phyloP scores from a whole-genome alignment of 495 filamentous ascomycete species.

The Xylaria bambusicola region DNA sequence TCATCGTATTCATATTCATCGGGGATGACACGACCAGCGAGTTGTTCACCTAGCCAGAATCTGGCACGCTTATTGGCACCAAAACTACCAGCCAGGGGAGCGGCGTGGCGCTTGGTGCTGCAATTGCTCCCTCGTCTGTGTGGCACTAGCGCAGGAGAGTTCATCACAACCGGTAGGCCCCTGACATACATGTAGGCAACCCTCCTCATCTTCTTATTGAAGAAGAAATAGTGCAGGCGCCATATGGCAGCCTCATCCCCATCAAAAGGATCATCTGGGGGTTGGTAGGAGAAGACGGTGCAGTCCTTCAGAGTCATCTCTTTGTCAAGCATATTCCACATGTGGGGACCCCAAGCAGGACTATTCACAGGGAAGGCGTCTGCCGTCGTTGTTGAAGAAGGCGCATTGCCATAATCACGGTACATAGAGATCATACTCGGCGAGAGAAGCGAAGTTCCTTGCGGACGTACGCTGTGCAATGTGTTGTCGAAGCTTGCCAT shows the following conservation, averaged over 20 bases:
- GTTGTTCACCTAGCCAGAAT: conserved; percentile 78
- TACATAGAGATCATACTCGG: conserved; percentile 26
- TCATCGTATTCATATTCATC: conserved; percentile 50
- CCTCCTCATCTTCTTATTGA: conserved; percentile 89
- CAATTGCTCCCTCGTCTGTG: conserved; percentile 31
- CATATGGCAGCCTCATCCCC: conserved; percentile 91
- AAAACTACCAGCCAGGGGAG: conserved; percentile 32
- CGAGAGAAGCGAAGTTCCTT: conserved; percentile 35
- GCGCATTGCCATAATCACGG: conserved; percentile 32
- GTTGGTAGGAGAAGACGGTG: conserved; percentile 80
- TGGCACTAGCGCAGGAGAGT: conserved; percentile 56
- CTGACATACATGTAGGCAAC: conserved; percentile 92
- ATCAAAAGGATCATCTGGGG: conserved; percentile 80
- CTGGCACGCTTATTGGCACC: conserved; percentile 67
- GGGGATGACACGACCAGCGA: conserved; percentile 41
- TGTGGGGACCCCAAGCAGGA: conserved; percentile 74
- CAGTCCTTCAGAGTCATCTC: conserved; percentile 90
- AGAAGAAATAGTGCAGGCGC: conserved; percentile 96
- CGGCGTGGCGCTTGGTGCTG: conserved; percentile 38
- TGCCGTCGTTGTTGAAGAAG: conserved; percentile 27
- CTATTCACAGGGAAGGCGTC: conserved; percentile 32
- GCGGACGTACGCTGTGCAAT: conserved; percentile 77
- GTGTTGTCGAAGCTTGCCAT: conserved; percentile 86
- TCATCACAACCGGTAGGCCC: conserved; percentile 78
- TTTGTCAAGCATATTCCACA: conserved; percentile 88